These are phyloP conservation scores for Hemisphaericaspora xylanilytica DNA, from an alignment of 1,139 yeast species.

Conservation along the genomic window DNA sequence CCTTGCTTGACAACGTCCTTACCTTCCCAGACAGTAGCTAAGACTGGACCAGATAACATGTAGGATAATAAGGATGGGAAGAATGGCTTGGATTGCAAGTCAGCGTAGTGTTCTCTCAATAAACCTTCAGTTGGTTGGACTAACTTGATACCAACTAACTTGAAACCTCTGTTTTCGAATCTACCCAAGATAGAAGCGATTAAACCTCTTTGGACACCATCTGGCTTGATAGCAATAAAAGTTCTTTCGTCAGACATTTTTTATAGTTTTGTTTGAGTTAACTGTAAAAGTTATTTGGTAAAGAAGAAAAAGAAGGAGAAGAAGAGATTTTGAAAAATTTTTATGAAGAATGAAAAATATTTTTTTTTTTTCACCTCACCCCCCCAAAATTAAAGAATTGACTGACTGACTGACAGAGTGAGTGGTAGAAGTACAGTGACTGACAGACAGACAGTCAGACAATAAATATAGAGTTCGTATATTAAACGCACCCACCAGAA, in stretches of 20 bases:
- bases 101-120: slow-evolving; percentile 92
- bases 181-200: slow-evolving; percentile 86
- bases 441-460: too few relatives aligned
- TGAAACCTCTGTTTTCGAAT: slow-evolving; percentile 97
- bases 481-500: too few relatives aligned
- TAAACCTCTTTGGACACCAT: slow-evolving; percentile 99
- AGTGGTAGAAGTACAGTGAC: too few relatives aligned
- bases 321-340: too few relatives aligned
- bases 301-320: slow-evolving; percentile 7
- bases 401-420: too few relatives aligned
- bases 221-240: slow-evolving; percentile 99
- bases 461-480: too few relatives aligned
- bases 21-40: slow-evolving; percentile 99
- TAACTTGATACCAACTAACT: slow-evolving; percentile 94
- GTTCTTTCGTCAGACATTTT: slow-evolving; percentile 82
- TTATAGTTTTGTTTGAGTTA: neutral
- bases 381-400: too few relatives aligned
- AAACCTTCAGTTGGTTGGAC: slow-evolving; percentile 82
- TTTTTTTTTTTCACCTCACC: slow-evolving; percentile 1
- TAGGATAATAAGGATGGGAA: slow-evolving; percentile 93
- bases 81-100: slow-evolving; percentile 94
- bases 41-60: slow-evolving; percentile 98
- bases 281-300: slow-evolving; percentile 4
- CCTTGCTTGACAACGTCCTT: slow-evolving; percentile 99
- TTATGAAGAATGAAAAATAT: neutral